These are phyloP conservation scores for Kazachstania martiniae DNA, from an alignment of 805 yeast species.

Conservation along the genomic window DNA sequence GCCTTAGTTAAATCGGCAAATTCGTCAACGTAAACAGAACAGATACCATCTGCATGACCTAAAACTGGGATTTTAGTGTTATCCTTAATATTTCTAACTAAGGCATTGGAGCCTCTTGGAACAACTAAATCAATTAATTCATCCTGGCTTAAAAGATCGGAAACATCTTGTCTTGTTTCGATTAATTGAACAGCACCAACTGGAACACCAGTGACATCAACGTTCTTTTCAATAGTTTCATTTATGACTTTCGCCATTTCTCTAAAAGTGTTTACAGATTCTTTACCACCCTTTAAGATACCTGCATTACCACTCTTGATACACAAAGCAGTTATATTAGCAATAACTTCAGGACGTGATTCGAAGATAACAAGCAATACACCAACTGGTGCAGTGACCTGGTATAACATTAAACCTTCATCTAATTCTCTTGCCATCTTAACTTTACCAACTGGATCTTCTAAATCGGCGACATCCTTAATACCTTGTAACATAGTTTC, in stretches of 20 bases:
- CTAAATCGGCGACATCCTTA: constrained; percentile 76
- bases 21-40: constrained; percentile 75
- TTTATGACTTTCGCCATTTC: constrained; percentile 68
- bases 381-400: constrained; percentile 91
- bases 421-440: constrained; percentile 79
- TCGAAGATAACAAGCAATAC: constrained; percentile 88
- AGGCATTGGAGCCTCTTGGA: constrained; percentile 94
- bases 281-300: constrained; percentile 95
- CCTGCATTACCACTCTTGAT: constrained; percentile 96
- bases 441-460: constrained; percentile 87
- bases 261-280: constrained; percentile 73
- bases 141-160: constrained; percentile 75
- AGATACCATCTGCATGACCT: constrained; percentile 98
- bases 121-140: constrained; percentile 86
- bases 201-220: constrained; percentile 59
- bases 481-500: constrained; percentile 94
- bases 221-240: constrained; percentile 35
- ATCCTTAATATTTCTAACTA: constrained; percentile 77
- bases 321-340: constrained; percentile 91
- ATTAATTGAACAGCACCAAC: constrained; percentile 74
- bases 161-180: constrained; percentile 81
- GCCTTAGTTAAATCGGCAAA: constrained; percentile 75
- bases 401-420: constrained; percentile 72
- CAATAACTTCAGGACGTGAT: constrained; percentile 96
- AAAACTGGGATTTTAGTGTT: constrained; percentile 91